Percentiles rank a stretch among this genome's conserved stretches.
Conservation (phyloP, 1,284 basidiomycete genomes). For the Entoloma clypeatum region DNA sequence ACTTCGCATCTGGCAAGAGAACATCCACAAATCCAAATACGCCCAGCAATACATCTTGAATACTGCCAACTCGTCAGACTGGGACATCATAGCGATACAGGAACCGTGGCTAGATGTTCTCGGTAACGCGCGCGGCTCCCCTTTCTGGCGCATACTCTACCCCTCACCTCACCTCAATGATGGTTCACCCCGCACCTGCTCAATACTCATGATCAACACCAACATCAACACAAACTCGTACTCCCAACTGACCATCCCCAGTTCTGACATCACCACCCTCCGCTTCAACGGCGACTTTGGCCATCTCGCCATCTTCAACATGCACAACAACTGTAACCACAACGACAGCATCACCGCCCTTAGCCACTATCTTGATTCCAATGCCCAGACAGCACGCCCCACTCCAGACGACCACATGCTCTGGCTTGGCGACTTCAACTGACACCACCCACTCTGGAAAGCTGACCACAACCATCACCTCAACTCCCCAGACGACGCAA, state of each 20-base stretch:
- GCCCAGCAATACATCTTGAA: slow-evolving; percentile 10
- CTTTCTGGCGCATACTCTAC: slow-evolving; percentile 14
- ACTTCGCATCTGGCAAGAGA: slow-evolving; percentile 15
- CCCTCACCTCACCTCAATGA: slow-evolving; percentile 11
- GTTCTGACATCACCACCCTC: slow-evolving; percentile 25
- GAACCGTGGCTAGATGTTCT: slow-evolving; percentile 24
- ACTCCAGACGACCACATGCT: slow-evolving; percentile 14
- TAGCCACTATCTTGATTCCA: not conserved
- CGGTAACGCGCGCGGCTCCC: slow-evolving; percentile 16
- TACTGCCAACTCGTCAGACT: slow-evolving; percentile 9
- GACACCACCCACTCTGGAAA: slow-evolving; percentile 42
- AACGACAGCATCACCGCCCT: slow-evolving; percentile 3
- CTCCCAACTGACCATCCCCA: slow-evolving; percentile 7
- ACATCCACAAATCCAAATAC: slow-evolving; percentile 15
- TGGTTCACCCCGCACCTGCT: slow-evolving; percentile 11
- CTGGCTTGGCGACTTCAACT: slow-evolving; percentile 48
- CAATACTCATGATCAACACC: slow-evolving; percentile 25
- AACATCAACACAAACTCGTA: slow-evolving; percentile 21
- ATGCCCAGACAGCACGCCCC: no score
- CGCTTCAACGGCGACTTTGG: slow-evolving; percentile 15
- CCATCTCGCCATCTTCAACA: slow-evolving; percentile 23
- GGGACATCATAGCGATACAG: slow-evolving; percentile 26
- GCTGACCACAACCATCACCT: slow-evolving; percentile 2
- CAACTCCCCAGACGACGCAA: not conserved
- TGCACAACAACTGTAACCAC: slow-evolving; percentile 25